A percentile compares a stretch with the other conserved stretches of the same genome.
Evolutionary conservation across 1,139 yeast species (phyloP).

Genomic region (Yamadazyma aaseri): DNA sequence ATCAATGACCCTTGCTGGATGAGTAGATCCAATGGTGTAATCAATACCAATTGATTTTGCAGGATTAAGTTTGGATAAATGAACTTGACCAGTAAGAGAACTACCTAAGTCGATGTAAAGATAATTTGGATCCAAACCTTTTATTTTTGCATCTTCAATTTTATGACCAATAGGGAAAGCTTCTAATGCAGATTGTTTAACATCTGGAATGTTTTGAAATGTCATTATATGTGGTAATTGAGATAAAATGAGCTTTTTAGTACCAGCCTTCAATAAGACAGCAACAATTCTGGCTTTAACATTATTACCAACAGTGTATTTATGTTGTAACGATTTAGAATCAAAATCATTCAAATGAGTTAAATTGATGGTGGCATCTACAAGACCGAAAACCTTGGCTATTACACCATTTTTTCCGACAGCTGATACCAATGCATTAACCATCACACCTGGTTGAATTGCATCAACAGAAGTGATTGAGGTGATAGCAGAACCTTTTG

Average conservation of each 20-base stretch:
- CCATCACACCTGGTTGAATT: slow-evolving; percentile 78
- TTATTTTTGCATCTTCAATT: slow-evolving; percentile 58
- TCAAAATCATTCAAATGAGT: slow-evolving; percentile 60
- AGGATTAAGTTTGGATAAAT: slow-evolving; percentile 64
- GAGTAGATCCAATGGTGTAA: slow-evolving; percentile 62
- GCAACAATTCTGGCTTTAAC: slow-evolving; percentile 72
- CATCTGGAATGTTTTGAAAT: slow-evolving; percentile 17
- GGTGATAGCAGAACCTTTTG: slow-evolving; percentile 43
- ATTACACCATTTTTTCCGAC: slow-evolving; percentile 61
- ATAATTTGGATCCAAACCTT: slow-evolving; percentile 56
- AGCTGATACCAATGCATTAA: slow-evolving; percentile 69
- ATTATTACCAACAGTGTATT: slow-evolving; percentile 63
- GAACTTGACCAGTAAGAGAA: slow-evolving; percentile 65
- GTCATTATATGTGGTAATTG: slow-evolving; percentile 54
- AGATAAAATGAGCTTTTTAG: slow-evolving; percentile 63
- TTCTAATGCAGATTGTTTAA: slow-evolving; percentile 41
- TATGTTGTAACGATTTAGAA: slow-evolving; percentile 52
- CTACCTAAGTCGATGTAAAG: slow-evolving; percentile 59
- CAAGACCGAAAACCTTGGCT: slow-evolving; percentile 68
- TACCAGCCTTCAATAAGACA: slow-evolving; percentile 53
- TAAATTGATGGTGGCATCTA: slow-evolving; percentile 68
- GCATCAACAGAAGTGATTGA: slow-evolving; percentile 73
- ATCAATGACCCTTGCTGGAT: slow-evolving; percentile 75
- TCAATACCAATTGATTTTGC: slow-evolving; percentile 51
- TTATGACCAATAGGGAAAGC: slow-evolving; percentile 79